phyloP scores from a whole-genome alignment of 768 basidiomycete genomes.

The Stropharia rugosoannulata region DNA sequence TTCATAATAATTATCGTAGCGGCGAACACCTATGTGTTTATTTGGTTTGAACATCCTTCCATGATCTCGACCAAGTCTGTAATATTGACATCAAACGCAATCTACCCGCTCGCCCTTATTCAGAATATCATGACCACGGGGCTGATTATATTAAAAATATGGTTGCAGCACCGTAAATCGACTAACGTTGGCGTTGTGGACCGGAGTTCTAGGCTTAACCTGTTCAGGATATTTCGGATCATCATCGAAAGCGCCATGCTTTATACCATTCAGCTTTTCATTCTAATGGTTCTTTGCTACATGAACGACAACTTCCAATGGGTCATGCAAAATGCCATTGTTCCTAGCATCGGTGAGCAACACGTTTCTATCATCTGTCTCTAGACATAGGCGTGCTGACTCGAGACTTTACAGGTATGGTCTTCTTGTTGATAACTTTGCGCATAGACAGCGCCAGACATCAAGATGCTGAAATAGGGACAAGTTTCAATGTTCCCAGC shows the following conservation, averaged over 20 bases:
- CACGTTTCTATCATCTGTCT: background rate
- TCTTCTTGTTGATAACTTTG: conserved; percentile 21
- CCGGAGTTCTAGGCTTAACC: conserved; percentile 5
- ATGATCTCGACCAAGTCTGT: background rate
- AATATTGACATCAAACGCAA: conserved; percentile 16
- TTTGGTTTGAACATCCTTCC: conserved; percentile 23
- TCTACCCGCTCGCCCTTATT: conserved; percentile 24
- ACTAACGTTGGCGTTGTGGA: conserved; percentile 16
- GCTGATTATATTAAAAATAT: conserved; percentile 25
- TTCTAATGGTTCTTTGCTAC: conserved; percentile 20
- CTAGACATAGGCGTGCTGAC: background rate
- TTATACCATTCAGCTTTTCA: conserved; percentile 21
- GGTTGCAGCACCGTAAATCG: conserved; percentile 23
- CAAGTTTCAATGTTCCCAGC: background rate
- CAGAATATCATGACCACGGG: conserved; percentile 29
- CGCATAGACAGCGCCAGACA: conserved; percentile 14
- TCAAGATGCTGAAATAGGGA: conserved; percentile 4
- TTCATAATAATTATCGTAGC: conserved; percentile 6
- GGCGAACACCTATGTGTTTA: conserved; percentile 19
- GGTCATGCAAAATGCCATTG: conserved; percentile 19
- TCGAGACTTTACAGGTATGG: conserved; percentile 11
- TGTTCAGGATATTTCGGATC: conserved; percentile 16
- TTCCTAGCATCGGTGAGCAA: conserved; percentile 22
- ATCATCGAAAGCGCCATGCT: conserved; percentile 25
- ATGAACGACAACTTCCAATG: conserved; percentile 13